Conservation (phyloP, 169 alveolate species). For the Plasmodium gonderi region DNA sequence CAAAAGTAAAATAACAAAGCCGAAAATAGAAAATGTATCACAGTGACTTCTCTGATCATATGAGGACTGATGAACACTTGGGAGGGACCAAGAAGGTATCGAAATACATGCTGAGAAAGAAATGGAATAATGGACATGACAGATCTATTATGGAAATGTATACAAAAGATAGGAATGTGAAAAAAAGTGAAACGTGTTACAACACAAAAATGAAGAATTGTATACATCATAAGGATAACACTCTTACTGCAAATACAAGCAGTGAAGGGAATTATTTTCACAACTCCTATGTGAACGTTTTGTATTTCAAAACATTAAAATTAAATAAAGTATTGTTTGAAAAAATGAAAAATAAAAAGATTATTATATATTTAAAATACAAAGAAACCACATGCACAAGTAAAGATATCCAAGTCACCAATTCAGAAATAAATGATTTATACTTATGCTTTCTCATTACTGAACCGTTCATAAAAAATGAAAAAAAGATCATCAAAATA, state of each 20-base stretch:
- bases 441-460: slow-evolving; percentile 55
- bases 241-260: not conserved
- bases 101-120: not conserved
- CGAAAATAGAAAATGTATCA: not conserved
- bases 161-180: not conserved
- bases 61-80: not conserved
- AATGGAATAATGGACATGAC: not conserved
- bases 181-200: not conserved
- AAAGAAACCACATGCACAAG: slow-evolving; percentile 65
- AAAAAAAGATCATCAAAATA: slow-evolving; percentile 55
- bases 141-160: not conserved
- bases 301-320: slow-evolving; percentile 56
- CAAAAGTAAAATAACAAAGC: not conserved
- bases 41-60: not conserved
- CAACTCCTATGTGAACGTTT: slow-evolving; percentile 42
- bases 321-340: slow-evolving; percentile 55
- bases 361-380: slow-evolving; percentile 63
- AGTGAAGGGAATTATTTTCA: not conserved
- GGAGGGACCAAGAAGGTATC: not conserved
- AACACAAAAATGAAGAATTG: not conserved
- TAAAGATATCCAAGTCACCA: slow-evolving; percentile 28
- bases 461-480: slow-evolving; percentile 46
- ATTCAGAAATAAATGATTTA: slow-evolving; percentile 36
- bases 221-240: not conserved
- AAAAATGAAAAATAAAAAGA: slow-evolving; percentile 56